Conservation (phyloP, 306 rosid species). For the Rosa multiflora region DNA sequence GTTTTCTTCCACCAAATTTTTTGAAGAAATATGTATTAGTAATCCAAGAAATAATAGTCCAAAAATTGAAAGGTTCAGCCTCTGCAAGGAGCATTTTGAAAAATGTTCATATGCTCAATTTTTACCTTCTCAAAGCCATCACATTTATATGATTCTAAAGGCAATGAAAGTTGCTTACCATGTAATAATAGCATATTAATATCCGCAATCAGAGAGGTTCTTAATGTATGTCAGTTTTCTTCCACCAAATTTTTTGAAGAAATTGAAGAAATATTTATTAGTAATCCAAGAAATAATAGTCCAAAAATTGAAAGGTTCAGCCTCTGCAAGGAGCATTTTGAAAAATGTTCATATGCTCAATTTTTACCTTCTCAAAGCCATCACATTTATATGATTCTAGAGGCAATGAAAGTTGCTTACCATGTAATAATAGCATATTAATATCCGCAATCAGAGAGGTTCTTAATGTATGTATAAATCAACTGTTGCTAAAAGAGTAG, state of each 20-base stretch:
- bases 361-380: no score
- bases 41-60: neutral
- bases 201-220: neutral
- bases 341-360: no score
- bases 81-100: neutral
- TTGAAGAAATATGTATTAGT: neutral
- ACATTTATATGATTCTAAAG: neutral
- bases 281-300: no score
- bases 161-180: neutral
- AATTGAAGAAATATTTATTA: no score
- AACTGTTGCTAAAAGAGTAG: neutral
- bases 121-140: neutral
- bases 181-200: neutral
- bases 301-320: no score
- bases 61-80: neutral
- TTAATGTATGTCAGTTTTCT: no score
- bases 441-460: no score
- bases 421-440: no score
- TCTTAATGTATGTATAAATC: constrained; percentile 6
- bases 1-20: constrained; percentile 1
- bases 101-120: neutral
- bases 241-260: no score
- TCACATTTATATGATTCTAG: no score
- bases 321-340: no score
- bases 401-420: no score